Evolutionary conservation across 805 yeast species (phyloP).

Genomic region (Candida ipomoeae): DNA sequence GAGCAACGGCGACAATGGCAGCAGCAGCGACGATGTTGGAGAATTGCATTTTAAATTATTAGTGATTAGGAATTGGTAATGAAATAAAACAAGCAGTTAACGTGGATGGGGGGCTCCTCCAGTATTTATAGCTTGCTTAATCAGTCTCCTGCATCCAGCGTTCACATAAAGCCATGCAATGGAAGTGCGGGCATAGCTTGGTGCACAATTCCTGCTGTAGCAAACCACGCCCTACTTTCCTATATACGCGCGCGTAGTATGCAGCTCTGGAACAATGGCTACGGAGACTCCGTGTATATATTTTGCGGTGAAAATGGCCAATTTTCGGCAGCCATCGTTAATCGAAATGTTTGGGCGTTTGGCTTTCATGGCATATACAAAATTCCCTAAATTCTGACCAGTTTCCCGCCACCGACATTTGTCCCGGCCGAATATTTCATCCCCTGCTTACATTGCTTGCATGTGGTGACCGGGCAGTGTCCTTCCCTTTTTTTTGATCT

Average conservation of each 20-base stretch:
- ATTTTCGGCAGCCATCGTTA: not conserved
- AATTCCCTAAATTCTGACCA: not conserved
- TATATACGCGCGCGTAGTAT: not conserved
- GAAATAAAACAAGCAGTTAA: not conserved
- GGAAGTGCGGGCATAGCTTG: slow-evolving; percentile 4
- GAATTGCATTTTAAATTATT: slow-evolving; percentile 17
- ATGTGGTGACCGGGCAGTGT: not conserved
- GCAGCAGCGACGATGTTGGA: slow-evolving; percentile 18
- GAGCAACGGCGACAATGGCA: slow-evolving; percentile 20
- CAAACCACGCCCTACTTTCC: slow-evolving; percentile 1
- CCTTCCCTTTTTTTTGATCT: not conserved
- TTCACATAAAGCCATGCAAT: slow-evolving; percentile 1
- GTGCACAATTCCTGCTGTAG: slow-evolving; percentile 1
- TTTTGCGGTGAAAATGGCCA: not conserved
- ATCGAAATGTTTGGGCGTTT: not conserved
- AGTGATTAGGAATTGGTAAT: not conserved
- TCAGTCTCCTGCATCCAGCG: not conserved
- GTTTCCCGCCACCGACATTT: too few relatives aligned
- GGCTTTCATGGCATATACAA: not conserved
- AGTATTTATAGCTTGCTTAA: slow-evolving; percentile 2
- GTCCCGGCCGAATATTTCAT: not conserved
- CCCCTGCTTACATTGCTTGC: not conserved
- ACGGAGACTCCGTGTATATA: not conserved
- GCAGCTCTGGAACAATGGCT: not conserved
- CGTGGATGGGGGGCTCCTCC: not conserved